phyloP scores from a whole-genome alignment of 345 rosid genomes.

The Hibiscus syriacus region DNA sequence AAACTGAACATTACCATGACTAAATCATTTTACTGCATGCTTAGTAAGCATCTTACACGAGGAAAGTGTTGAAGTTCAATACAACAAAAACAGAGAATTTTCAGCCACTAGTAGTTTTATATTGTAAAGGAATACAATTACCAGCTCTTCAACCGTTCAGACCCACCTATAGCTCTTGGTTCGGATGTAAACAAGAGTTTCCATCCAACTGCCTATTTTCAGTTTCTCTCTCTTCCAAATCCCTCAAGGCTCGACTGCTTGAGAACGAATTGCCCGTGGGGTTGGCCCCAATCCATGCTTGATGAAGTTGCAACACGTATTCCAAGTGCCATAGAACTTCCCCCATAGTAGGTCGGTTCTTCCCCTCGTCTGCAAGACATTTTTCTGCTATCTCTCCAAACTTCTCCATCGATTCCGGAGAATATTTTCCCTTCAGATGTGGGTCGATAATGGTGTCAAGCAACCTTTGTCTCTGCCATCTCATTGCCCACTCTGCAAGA shows the following conservation, averaged over 20 bases:
- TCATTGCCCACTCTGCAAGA: conserved; percentile 88
- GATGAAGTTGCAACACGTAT: conserved; percentile 72
- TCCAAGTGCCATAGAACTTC: conserved; percentile 87
- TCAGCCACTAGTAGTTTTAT: background rate
- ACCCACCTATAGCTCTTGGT: background rate
- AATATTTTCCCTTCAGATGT: conserved; percentile 38
- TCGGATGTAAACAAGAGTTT: background rate
- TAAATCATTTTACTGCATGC: background rate
- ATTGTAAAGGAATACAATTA: background rate
- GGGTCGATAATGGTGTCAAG: conserved; percentile 65
- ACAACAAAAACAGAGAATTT: conserved; percentile 24
- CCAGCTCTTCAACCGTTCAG: conserved; percentile 4
- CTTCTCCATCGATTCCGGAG: conserved; percentile 42
- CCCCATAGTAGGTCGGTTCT: conserved; percentile 83
- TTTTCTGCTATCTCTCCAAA: conserved; percentile 83
- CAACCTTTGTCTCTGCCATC: conserved; percentile 63
- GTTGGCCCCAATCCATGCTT: conserved; percentile 52
- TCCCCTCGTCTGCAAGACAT: conserved; percentile 79
- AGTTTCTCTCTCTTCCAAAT: conserved; percentile 16
- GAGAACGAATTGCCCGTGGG: no score
- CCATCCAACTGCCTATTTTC: conserved; percentile 6
- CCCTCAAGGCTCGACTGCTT: conserved; percentile 30
- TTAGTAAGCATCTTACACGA: conserved; percentile 1
- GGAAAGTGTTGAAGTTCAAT: conserved; percentile 1
- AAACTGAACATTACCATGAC: background rate